phyloP scores from a whole-genome alignment of 129 eudicot genomes.

The Centella asiatica region DNA sequence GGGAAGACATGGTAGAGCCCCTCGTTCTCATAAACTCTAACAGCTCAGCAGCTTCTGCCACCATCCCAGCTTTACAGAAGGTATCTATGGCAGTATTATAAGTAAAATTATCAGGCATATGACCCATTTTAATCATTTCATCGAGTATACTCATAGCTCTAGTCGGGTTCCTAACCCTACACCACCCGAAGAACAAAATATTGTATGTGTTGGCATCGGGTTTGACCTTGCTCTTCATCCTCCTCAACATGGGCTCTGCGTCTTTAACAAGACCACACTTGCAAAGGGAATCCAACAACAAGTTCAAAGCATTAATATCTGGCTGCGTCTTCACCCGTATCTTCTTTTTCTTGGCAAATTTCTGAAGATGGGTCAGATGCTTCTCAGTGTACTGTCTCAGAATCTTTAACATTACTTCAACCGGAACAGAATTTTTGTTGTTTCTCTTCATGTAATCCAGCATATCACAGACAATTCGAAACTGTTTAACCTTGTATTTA shows the following conservation, averaged over 20 bases:
- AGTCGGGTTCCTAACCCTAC: slow-evolving; percentile 63
- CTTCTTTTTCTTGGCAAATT: slow-evolving; percentile 77
- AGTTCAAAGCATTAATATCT: slow-evolving; percentile 63
- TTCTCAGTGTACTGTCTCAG: slow-evolving; percentile 71
- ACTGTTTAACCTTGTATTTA: slow-evolving; percentile 68
- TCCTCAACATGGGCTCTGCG: slow-evolving; percentile 60
- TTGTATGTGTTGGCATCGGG: slow-evolving; percentile 70
- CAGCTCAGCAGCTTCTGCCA: slow-evolving; percentile 55
- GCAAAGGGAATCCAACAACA: slow-evolving; percentile 72
- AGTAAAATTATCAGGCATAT: slow-evolving; percentile 68
- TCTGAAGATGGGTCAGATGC: slow-evolving; percentile 67
- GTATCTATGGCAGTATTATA: slow-evolving; percentile 84
- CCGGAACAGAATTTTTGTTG: slow-evolving; percentile 45
- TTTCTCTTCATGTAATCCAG: slow-evolving; percentile 75
- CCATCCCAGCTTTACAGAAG: slow-evolving; percentile 72
- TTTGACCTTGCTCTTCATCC: slow-evolving; percentile 45
- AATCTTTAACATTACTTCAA: slow-evolving; percentile 48
- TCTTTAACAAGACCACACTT: slow-evolving; percentile 80
- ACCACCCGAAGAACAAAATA: slow-evolving; percentile 87
- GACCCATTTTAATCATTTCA: slow-evolving; percentile 63
- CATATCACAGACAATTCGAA: slow-evolving; percentile 72
- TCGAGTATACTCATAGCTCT: slow-evolving; percentile 63
- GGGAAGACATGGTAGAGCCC: slow-evolving; percentile 66
- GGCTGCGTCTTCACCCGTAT: slow-evolving; percentile 68
- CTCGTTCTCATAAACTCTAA: slow-evolving; percentile 63